Evolutionary conservation across 139 green algal genomes (phyloP).

Genomic region (Haematococcus lacustris): DNA sequence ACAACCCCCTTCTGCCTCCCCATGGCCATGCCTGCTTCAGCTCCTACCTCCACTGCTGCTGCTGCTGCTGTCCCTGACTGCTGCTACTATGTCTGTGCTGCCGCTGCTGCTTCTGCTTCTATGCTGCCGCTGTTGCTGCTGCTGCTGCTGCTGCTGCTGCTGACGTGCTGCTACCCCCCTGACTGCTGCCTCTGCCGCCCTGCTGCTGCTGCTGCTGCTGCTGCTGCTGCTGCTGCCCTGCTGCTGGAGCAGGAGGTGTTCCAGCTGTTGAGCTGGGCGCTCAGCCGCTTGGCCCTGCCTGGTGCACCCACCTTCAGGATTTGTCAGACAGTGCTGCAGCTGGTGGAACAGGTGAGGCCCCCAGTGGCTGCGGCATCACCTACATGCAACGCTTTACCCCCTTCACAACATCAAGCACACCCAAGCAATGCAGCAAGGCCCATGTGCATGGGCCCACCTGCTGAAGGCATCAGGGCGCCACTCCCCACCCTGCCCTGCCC

Average conservation of each 20-base stretch:
- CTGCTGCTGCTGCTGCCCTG: too few species aligned
- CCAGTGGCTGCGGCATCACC: not conserved
- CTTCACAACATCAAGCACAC: not conserved
- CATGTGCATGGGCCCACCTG: not conserved
- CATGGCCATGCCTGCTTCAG: too few species aligned
- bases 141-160: too few species aligned
- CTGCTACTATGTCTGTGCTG: too few species aligned
- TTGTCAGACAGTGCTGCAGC: conserved; percentile 45
- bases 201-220: too few species aligned
- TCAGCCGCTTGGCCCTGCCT: conserved; percentile 40
- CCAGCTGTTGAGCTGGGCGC: conserved; percentile 37
- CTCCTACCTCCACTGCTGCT: too few species aligned
- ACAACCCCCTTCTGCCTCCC: too few species aligned
- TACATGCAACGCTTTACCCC: not conserved
- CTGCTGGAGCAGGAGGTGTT: conserved; percentile 58
- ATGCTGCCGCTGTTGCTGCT: too few species aligned
- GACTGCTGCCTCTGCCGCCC: too few species aligned
- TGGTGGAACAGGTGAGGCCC: conserved; percentile 34
- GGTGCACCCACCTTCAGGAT: conserved; percentile 41
- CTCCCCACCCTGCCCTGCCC: not conserved
- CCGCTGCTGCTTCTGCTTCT: too few species aligned
- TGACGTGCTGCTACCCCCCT: too few species aligned
- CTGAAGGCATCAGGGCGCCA: not conserved
- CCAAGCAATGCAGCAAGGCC: not conserved
- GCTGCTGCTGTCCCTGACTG: too few species aligned